These are phyloP conservation scores for Cryomyces minteri DNA, from an alignment of 495 filamentous ascomycete species.

Conservation along the genomic window DNA sequence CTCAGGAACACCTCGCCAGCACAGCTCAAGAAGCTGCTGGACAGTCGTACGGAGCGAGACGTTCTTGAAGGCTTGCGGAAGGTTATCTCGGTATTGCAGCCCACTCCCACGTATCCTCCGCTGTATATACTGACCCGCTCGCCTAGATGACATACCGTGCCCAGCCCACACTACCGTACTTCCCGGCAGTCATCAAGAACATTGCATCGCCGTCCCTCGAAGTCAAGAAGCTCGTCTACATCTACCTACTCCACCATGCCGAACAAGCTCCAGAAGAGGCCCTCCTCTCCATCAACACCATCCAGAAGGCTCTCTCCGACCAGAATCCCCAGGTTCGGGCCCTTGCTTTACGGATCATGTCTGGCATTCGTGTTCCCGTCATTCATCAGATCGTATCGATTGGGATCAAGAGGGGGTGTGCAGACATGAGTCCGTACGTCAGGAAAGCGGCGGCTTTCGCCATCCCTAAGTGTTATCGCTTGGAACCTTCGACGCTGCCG, in stretches of 20 bases:
- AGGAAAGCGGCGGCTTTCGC: conserved; percentile 82
- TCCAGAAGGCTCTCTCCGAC: conserved; percentile 91
- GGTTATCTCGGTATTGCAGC: conserved; percentile 59
- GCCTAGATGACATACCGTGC: conserved; percentile 83
- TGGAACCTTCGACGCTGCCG: conserved; percentile 72
- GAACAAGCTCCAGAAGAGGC: conserved; percentile 90
- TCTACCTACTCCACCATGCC: conserved; percentile 89
- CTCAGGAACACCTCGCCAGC: conserved; percentile 25
- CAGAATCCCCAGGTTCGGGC: conserved; percentile 76
- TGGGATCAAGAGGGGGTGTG: conserved; percentile 79
- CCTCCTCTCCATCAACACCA: conserved; percentile 90
- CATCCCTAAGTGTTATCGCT: conserved; percentile 93
- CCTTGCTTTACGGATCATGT: conserved; percentile 86
- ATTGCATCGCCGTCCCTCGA: conserved; percentile 79
- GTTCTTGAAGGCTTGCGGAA: conserved; percentile 80
- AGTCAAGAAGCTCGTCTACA: conserved; percentile 95
- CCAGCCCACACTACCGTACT: conserved; percentile 59
- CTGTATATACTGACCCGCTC: conserved; percentile 9
- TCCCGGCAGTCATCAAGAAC: conserved; percentile 92
- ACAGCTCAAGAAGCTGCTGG: conserved; percentile 85
- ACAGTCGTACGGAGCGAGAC: conserved; percentile 84
- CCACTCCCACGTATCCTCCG: conserved; percentile 1
- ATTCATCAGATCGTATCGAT: conserved; percentile 97
- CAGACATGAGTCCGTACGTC: conserved; percentile 87
- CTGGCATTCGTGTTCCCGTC: conserved; percentile 88